Conservation (phyloP, 2,329 filamentous ascomycete genomes). For the Colletotrichum acutatum region DNA sequence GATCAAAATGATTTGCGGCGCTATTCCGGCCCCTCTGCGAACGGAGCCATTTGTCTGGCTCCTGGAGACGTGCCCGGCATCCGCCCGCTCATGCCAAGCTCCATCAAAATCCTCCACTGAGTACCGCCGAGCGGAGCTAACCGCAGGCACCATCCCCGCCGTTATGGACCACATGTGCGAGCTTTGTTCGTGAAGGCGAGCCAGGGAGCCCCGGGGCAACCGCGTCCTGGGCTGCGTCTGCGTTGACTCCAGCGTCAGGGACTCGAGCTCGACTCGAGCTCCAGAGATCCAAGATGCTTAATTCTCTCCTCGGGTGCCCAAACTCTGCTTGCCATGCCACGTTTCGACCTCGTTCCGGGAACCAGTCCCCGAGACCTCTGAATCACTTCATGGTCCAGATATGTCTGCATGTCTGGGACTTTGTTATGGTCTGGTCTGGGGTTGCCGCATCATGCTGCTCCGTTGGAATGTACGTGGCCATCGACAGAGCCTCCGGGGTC, state of each 20-base stretch:
- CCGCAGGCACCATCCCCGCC: slow-evolving; percentile 30
- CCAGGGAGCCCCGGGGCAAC: background rate
- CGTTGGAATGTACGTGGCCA: background rate
- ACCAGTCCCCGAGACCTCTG: background rate
- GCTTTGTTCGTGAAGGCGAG: slow-evolving; percentile 6
- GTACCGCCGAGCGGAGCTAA: slow-evolving; percentile 29
- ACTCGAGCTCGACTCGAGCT: background rate
- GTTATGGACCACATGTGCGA: slow-evolving; percentile 15
- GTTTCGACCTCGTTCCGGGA: slow-evolving; percentile 9
- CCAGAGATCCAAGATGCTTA: background rate
- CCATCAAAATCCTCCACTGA: slow-evolving; percentile 17
- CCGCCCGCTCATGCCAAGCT: slow-evolving; percentile 28
- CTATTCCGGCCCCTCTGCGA: slow-evolving; percentile 33
- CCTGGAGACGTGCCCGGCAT: slow-evolving; percentile 17
- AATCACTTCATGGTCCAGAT: background rate
- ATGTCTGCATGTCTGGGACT: background rate
- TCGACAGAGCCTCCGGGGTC: background rate
- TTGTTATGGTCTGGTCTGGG: background rate
- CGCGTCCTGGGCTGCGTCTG: background rate
- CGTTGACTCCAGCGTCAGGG: background rate
- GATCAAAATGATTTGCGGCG: slow-evolving; percentile 20
- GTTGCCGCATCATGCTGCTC: background rate
- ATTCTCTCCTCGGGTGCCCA: background rate
- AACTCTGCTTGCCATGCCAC: slow-evolving; percentile 19
- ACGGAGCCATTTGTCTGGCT: slow-evolving; percentile 26